A percentile compares a stretch with the other conserved stretches of the same genome.
Conservation (phyloP, 2,329 filamentous ascomycete species). For the Xylariaceae sp. region DNA sequence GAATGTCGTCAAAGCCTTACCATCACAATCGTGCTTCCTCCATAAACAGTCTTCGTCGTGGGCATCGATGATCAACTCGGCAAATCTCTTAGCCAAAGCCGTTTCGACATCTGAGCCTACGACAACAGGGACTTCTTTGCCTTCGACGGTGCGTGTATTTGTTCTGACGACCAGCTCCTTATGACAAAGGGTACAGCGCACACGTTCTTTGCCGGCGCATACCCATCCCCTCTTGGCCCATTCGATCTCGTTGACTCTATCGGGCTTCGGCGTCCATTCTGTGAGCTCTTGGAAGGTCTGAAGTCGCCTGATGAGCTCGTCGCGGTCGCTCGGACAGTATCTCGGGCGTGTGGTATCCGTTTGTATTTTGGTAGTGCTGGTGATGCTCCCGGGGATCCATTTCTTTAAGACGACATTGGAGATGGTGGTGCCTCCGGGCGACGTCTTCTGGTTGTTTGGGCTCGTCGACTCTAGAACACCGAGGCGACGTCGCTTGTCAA, state of each 20-base stretch:
- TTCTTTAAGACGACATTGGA: slow-evolving; percentile 42
- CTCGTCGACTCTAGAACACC: slow-evolving; percentile 41
- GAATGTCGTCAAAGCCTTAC: slow-evolving; percentile 40
- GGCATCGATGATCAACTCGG: slow-evolving; percentile 65
- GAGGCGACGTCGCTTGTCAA: slow-evolving; percentile 52
- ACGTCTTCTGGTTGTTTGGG: slow-evolving; percentile 27
- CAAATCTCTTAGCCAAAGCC: slow-evolving; percentile 73
- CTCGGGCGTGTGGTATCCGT: slow-evolving; percentile 49
- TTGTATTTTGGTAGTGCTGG: slow-evolving; percentile 22
- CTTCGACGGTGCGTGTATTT: slow-evolving; percentile 55
- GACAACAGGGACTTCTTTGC: slow-evolving; percentile 49
- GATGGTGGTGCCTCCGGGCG: too few relatives aligned
- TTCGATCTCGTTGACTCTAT: slow-evolving; percentile 79
- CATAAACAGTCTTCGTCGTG: slow-evolving; percentile 83
- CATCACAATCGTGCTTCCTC: slow-evolving; percentile 82
- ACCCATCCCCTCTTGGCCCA: slow-evolving; percentile 95
- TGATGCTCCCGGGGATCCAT: slow-evolving; percentile 31
- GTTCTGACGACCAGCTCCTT: slow-evolving; percentile 81
- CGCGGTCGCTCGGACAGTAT: slow-evolving; percentile 83
- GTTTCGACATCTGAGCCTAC: slow-evolving; percentile 62
- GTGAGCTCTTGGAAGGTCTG: slow-evolving; percentile 89
- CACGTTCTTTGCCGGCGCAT: slow-evolving; percentile 77
- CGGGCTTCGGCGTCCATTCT: slow-evolving; percentile 89
- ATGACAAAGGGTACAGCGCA: slow-evolving; percentile 80
- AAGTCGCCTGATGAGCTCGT: slow-evolving; percentile 74